These are phyloP conservation scores for Didymella segeticola DNA, from an alignment of 2,329 filamentous ascomycete genomes.

Conservation along the genomic window DNA sequence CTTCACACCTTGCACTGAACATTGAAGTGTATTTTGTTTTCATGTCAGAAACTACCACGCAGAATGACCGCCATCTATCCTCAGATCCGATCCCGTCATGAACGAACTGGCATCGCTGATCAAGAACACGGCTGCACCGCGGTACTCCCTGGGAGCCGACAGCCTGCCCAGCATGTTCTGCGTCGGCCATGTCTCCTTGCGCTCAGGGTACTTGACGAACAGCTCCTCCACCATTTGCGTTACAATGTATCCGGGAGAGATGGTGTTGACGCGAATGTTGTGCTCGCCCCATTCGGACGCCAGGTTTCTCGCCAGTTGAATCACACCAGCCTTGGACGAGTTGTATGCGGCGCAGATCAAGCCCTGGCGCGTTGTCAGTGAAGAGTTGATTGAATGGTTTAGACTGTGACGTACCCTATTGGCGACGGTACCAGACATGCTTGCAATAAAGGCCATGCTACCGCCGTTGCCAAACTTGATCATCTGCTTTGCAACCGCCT, in stretches of 20 bases:
- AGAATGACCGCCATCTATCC: constrained; percentile 49
- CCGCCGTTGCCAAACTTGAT: constrained; percentile 65
- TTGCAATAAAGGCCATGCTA: constrained; percentile 68
- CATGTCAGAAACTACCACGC: constrained; percentile 39
- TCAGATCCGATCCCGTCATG: constrained; percentile 50
- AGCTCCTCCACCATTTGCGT: constrained; percentile 84
- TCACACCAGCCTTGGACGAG: constrained; percentile 75
- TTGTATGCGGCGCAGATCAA: constrained; percentile 75
- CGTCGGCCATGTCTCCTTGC: constrained; percentile 71
- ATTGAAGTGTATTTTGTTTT: background rate
- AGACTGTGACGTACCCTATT: constrained; percentile 61
- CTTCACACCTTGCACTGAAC: background rate
- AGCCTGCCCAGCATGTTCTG: constrained; percentile 78
- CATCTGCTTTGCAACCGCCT: constrained; percentile 70
- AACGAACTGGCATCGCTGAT: constrained; percentile 51
- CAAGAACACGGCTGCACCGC: constrained; percentile 49
- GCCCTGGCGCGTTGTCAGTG: constrained; percentile 56
- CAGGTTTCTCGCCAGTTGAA: constrained; percentile 74
- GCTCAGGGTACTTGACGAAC: constrained; percentile 77
- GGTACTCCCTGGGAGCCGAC: constrained; percentile 46
- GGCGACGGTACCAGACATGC: constrained; percentile 67
- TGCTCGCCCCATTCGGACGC: constrained; percentile 75
- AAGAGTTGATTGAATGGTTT: background rate
- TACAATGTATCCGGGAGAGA: constrained; percentile 80
- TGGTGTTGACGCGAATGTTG: constrained; percentile 80